A percentile compares a stretch with the other conserved stretches of the same genome.
Conservation (phyloP, 1,284 basidiomycete species). For the Ceratobasidium sp. region DNA sequence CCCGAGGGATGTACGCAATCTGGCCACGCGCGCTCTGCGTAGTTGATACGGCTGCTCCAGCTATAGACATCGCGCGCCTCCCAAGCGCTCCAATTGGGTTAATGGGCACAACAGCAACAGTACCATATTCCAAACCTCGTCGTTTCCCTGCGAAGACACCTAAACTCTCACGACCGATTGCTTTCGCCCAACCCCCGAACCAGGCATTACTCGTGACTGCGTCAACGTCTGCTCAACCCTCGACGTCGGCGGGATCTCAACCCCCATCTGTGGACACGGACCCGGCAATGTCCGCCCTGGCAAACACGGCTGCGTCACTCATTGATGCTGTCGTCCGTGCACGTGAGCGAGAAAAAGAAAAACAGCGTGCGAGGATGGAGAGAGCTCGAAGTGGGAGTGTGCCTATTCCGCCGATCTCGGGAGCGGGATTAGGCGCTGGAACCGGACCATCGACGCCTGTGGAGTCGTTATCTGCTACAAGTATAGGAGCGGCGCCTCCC, state of each 20-base stretch:
- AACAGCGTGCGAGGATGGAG: constrained; percentile 41
- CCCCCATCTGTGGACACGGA: not conserved
- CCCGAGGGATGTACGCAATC: constrained; percentile 43
- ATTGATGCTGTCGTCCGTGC: constrained; percentile 39
- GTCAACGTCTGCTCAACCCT: not conserved
- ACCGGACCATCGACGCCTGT: constrained; percentile 34
- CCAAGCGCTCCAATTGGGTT: constrained; percentile 14
- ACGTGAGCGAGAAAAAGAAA: constrained; percentile 43
- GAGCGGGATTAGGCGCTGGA: not conserved
- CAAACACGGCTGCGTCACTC: constrained; percentile 25
- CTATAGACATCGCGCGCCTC: constrained; percentile 26
- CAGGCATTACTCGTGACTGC: not conserved
- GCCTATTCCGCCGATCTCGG: constrained; percentile 6
- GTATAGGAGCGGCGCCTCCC: not conserved
- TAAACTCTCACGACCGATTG: constrained; percentile 10
- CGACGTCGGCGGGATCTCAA: not conserved
- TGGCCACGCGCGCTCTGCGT: constrained; percentile 40
- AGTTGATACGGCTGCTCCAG: constrained; percentile 2
- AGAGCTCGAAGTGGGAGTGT: constrained; percentile 36
- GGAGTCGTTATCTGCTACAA: not conserved
- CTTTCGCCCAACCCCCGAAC: constrained; percentile 16
- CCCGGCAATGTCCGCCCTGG: constrained; percentile 15
- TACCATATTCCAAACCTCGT: constrained; percentile 9
- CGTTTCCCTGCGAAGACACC: constrained; percentile 27
- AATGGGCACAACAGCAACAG: not conserved